A percentile compares a stretch with the other conserved stretches of the same genome.
phyloP scores from a whole-genome alignment of 2,329 filamentous ascomycete species.

The Xenoacremonium recifei region DNA sequence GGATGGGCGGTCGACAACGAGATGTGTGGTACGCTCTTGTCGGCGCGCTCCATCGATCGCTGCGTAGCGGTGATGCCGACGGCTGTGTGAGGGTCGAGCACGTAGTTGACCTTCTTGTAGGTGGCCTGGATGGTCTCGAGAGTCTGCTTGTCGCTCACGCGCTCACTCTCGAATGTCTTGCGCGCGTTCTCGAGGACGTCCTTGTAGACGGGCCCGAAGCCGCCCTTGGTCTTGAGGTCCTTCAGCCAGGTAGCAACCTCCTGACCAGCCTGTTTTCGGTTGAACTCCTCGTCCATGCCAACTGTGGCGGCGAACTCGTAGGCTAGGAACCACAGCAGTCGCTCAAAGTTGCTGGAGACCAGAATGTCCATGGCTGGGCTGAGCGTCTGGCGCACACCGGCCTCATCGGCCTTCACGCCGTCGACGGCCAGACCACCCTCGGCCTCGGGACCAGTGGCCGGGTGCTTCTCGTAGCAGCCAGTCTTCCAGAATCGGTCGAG shows the following conservation, averaged over 20 bases:
- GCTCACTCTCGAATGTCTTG: constrained; percentile 76
- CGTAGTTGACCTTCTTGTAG: constrained; percentile 65
- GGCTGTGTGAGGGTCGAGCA: constrained; percentile 90
- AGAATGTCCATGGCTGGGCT: constrained; percentile 98
- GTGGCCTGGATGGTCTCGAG: constrained; percentile 60
- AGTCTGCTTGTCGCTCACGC: constrained; percentile 65
- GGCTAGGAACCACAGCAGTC: constrained; percentile 89
- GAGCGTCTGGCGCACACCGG: constrained; percentile 85
- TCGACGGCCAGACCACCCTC: constrained; percentile 64
- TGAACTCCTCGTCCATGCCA: constrained; percentile 64
- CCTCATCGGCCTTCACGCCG: constrained; percentile 61
- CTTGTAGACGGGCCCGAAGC: constrained; percentile 74
- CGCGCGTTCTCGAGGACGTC: constrained; percentile 68
- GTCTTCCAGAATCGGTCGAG: constrained; percentile 93
- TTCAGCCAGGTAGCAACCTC: constrained; percentile 77
- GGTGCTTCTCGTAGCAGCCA: constrained; percentile 84
- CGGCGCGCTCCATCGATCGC: constrained; percentile 60
- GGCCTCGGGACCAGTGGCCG: constrained; percentile 55
- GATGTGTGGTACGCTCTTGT: constrained; percentile 63
- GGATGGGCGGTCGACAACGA: constrained; percentile 92
- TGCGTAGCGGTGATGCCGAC: constrained; percentile 78
- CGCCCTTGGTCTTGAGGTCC: constrained; percentile 75
- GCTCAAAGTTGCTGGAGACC: constrained; percentile 94
- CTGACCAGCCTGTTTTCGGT: constrained; percentile 68
- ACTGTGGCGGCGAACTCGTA: constrained; percentile 63